Base-by-base conservation (phyloP, 371 early-diverging fungal genomes). In the Blakeslea trispora region DNA sequence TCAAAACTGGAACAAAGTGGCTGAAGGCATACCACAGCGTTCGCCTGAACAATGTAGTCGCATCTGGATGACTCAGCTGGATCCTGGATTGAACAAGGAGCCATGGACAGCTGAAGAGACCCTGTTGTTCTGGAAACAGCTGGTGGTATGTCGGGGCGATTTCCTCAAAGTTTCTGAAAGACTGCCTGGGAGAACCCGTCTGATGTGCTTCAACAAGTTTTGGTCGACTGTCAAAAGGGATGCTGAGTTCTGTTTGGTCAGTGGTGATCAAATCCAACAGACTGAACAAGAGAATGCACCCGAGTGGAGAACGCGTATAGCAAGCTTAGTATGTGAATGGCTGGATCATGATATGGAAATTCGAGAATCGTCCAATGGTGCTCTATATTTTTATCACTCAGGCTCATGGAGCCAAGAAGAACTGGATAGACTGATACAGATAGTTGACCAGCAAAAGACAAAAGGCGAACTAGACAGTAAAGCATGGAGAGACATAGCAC, bases 1-100 rank as follows among this genome's bases (percentile, higher is more conserved):
- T 14, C 48, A 64, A 9, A 52, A 73, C 13, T 79, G 80, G 80
- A 48, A 41, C 0, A 72, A 71, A 49, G 68, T 79, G 5, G 75
- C 80, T 5, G 73, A 71, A 37, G 75, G 75, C 0, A 44, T 79
- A 13, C 68, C 55, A 5, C 72, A 73, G 15, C 46, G 77, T 45
- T 37, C 62, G 4, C 58, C 68, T 3, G 45, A 45, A 8, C 56
- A 55, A 9, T 79, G 79, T 41, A 24, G 35, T 5, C 8, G 31
- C 1, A 50, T 56, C 17, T 79, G 74, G 75, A 5, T 32, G 32
- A 56, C 37, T 11, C 55, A 61, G n/a, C 46, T 74, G 2, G 72
- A 72, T 45, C 75, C 75, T 11, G 51, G 46, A 8, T 41, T 55
- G 23, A 46, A 56, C 2, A 51, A 57, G 15, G 49, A 39, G 1